phyloP scores from a whole-genome alignment of 345 rosid genomes.

The Euphorbia lathyris region DNA sequence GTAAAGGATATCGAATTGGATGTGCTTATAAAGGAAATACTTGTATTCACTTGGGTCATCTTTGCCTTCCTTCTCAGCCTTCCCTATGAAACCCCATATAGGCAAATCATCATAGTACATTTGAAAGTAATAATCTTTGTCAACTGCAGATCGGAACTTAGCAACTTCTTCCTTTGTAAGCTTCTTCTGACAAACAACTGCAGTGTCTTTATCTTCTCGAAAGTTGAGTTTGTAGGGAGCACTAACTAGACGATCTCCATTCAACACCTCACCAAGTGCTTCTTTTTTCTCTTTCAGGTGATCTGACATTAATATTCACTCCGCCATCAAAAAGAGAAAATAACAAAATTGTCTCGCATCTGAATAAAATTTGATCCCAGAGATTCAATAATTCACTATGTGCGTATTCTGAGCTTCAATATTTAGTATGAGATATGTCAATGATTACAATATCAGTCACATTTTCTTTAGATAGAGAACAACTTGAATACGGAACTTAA shows the following conservation, averaged over 20 bases:
- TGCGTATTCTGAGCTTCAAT: not conserved
- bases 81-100: slow-evolving; percentile 32
- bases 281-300: slow-evolving; percentile 27
- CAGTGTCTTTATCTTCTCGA: slow-evolving; percentile 20
- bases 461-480: not conserved
- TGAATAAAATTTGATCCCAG: not conserved
- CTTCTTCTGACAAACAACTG: slow-evolving; percentile 23
- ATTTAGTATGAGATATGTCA: not conserved
- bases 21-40: slow-evolving; percentile 26
- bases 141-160: slow-evolving; percentile 23
- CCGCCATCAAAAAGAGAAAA: not conserved
- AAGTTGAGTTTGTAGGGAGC: slow-evolving; percentile 32
- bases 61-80: slow-evolving; percentile 31
- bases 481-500: not conserved
- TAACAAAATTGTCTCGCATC: not conserved
- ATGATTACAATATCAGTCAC: not conserved
- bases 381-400: not conserved
- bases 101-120: slow-evolving; percentile 37
- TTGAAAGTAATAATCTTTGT: slow-evolving; percentile 31
- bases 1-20: slow-evolving; percentile 24
- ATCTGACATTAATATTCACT: slow-evolving; percentile 10
- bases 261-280: slow-evolving; percentile 35
- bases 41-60: slow-evolving; percentile 27
- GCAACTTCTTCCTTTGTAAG: slow-evolving; percentile 24
- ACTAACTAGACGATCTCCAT: slow-evolving; percentile 31